Base-by-base conservation (phyloP, 2,329 filamentous ascomycete species). In the Aspergillus sp. region DNA sequence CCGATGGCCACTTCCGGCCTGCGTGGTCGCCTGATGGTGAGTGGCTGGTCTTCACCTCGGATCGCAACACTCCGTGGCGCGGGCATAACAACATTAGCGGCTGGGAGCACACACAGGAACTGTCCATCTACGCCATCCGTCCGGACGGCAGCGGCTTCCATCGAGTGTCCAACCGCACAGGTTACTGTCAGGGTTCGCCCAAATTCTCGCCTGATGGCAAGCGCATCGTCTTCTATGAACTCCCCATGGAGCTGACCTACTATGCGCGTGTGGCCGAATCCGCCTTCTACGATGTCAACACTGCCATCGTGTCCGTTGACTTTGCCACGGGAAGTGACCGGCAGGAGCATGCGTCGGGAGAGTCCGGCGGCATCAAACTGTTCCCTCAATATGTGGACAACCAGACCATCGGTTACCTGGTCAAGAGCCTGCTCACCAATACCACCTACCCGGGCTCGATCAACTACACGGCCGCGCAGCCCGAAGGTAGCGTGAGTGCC, bases 51-150 rank as follows among this genome's bases (percentile, higher is more conserved):
- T 79, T 80, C 57, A 70, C 71, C 8, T 80, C 77, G 2, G 77
- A 80, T 52, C 72, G 74, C 21, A 79, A 79, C 56, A 78, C 77
- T 1, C 65, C 67, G 8, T 80, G 77, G 78, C 70, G 69, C 5
- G 78, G 78, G 0, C 77, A 80, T 57, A 72, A 74, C n/a, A 71
- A 60, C 61, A 59, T 68, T 53, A 73, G 77, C 5, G 67, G 78
- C 27, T 79, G 78, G 77, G 71, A 79, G 59, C 77, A 80, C 57
- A 76, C 75, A 0, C 78, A 80, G 60, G 68, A 71, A n/a, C 67
- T 80, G 3, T 76, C 75, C 1, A 65, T 80, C 19, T 80, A 80
- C 52, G 70, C 69, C 3, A 75, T 79, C 17, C 69, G 71, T 3
- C 71, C 75, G 0, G 65, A 79, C 51, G 76, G 77, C 10, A 66